Evolutionary conservation across 805 yeast species (phyloP), one percentile per base, ranked within the genome.

Genomic region (Sporopachydermia quercuum): DNA sequence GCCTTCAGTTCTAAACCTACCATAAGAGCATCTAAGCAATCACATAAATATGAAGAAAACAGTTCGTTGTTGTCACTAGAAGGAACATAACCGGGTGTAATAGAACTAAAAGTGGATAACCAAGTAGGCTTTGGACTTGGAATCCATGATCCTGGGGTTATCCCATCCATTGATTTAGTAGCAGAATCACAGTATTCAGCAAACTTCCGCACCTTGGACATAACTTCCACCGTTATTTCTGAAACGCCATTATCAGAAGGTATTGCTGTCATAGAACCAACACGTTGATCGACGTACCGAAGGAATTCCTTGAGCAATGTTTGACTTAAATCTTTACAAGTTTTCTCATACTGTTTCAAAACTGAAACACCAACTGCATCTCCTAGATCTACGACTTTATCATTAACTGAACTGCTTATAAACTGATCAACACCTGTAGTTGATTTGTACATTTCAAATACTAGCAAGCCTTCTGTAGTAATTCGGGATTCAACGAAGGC

Each of bases 21-120:
- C 53, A 78, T 66, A 17, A 84, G 67, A 36, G 77, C 75, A 55
- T 87, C 96, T 35, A 89, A 68, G 36, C 80, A 66, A 54, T 89
- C 97, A 39, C 86, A 71, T 44, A 74, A 70, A 51, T 70, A 87
- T 36, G 80, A 66, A 1, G 85, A 69, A 23, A 85, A 56, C 45
- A 80, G 56, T 41, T 67, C 70, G 1, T 76, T 65, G 38, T 68
- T 68, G 1, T 58, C 53, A 5, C 65, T 64, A 19, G 54, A 51
- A 2, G 64, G 53, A 4, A 60, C 60, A 4, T 50, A 41, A 8
- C 62, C 62, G 8, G 67, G 63, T 6, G 69, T 59, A 2, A 71
- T 70, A 30, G 73, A 63, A 0, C 76, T 64, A 49, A 68, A 68
- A 8, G 64, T 64, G 15, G 57, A 46, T 6, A 72, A 57, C 65